Evolutionary conservation across 805 yeast genomes (phyloP), one percentile per base, ranked within the genome.

Genomic region (Sungouiozyma intestinalis): DNA sequence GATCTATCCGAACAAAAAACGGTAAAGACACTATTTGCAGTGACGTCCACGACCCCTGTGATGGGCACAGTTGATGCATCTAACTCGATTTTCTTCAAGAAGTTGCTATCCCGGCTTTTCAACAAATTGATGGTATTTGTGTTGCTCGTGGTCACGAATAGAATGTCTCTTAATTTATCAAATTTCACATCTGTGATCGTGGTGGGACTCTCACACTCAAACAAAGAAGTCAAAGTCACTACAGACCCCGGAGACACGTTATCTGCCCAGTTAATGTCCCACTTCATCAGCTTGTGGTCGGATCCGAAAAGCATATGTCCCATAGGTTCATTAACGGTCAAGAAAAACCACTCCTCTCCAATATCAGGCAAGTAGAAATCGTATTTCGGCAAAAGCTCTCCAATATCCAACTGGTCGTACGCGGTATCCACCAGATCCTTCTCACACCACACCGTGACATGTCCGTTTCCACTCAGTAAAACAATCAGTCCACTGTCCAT

Each of bases 141-240:
- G 19, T 50, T 52, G 37, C 55, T 53, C 2, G 47, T 40, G 18
- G 52, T 20, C 7, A 58, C 50, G 41, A 59, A 57, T 6, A 59
- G 35, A 2, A 57, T 36, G 5, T 44, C 41, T 3, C 36, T 39
- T 3, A 1, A 6, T 9, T 32, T 15, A 40, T 56, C 62, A 13
- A 50, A 48, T 42, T 58, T 56, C 15, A 56, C 41, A 46, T 60
- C 65, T 4, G 62, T 59, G 14, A 59, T 49, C 2, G 52, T 46
- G n/a, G 52, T 41, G 3, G 57, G 53, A 6, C 29, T 24, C 29
- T 11, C 9, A 24, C 6, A 24, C 29, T 24, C 29, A 11, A 46
- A 39, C 16, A 43, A 33, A 18, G 51, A 48, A n/a, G 47, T 33
- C 21, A 42, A 52, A 1, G 55, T 35, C 4, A 36, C 35, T 32